Evolutionary conservation across 2,329 filamentous ascomycete genomes (phyloP).

Genomic region (Aspergillus proliferans): DNA sequence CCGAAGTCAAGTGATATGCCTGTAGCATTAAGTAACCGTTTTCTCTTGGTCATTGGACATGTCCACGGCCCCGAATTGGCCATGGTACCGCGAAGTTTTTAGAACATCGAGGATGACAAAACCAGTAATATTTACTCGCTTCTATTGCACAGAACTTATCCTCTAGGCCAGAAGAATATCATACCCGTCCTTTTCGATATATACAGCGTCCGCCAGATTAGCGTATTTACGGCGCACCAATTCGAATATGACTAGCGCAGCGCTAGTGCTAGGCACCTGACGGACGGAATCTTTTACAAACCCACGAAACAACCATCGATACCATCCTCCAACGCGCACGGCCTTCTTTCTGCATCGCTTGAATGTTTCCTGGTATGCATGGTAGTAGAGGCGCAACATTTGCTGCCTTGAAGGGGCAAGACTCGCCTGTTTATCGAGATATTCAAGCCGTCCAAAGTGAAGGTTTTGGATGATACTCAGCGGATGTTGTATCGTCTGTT

Average conservation of each 20-base stretch:
- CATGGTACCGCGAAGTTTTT: no score
- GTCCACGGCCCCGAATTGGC: no score
- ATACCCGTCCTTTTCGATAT: constrained; percentile 55
- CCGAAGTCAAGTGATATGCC: no score
- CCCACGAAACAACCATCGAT: constrained; percentile 51
- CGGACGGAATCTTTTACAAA: constrained; percentile 53
- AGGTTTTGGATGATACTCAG: constrained; percentile 54
- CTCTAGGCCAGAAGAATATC: constrained; percentile 50
- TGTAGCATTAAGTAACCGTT: no score
- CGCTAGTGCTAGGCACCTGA: constrained; percentile 59
- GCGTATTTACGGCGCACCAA: constrained; percentile 57
- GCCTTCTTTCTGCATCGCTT: constrained; percentile 49
- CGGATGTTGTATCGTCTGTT: constrained; percentile 55
- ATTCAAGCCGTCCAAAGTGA: constrained; percentile 55
- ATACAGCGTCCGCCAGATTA: constrained; percentile 46
- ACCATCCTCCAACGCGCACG: constrained; percentile 48
- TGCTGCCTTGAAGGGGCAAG: constrained; percentile 35
- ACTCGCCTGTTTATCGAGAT: constrained; percentile 50
- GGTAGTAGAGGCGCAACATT: constrained; percentile 51
- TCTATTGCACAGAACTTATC: not conserved
- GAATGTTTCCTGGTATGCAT: constrained; percentile 56
- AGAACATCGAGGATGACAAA: not conserved
- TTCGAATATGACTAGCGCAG: constrained; percentile 60
- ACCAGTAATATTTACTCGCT: not conserved
- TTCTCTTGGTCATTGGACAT: no score